Evolutionary conservation across 2,329 filamentous ascomycete species (phyloP), one percentile per base, ranked within the genome.

Genomic region (Nemania sp.): DNA sequence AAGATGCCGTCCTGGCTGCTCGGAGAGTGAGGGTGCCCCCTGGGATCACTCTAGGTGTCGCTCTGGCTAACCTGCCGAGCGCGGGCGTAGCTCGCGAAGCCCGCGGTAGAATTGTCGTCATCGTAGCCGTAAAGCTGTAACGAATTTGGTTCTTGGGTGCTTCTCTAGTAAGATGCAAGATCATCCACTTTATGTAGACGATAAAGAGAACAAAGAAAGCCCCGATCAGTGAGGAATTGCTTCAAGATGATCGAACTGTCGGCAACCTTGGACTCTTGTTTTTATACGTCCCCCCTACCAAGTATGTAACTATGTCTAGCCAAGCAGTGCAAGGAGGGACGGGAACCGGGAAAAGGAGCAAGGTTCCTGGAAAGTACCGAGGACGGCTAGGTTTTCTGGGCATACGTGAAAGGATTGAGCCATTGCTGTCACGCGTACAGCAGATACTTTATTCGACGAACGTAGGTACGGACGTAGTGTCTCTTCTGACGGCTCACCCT

Each of bases 91-190:
- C 70, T 67, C 75, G 72, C 56, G 67, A 68, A 29, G 70, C 64
- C 64, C 59, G 72, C 2, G 72, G 68, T 38, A 66, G 49, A 13
- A 73, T 64, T 18, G 64, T 64, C 63, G 72, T 54, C 74, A 76
- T 76, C 64, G 66, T 70, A 24, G 32, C 53, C 11, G 10, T 13
- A 29, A 51, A n/a, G 22, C 60, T 11, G 53, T 32, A 53, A 56
- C 29, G 13, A 8, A 11, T 35, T n/a, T 59, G n/a, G 52, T 53
- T 11, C 45, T 62, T 22, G 32, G 60, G 38, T 54, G 38, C 18
- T 55, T n/a, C 20, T 27, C 41, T 7, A 53, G 20, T 41, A 15
- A 65, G 29, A 51, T 35, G 47, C 27, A 56, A 26, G 56, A 53
- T 4, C 54, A 20, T 57, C 11, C 6, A 22, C 35, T 10, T 38